Percentiles rank a stretch among this genome's conserved stretches.
Evolutionary conservation across 2,329 filamentous ascomycete genomes (phyloP).

Genomic region (Clonostachys rhizophaga): DNA sequence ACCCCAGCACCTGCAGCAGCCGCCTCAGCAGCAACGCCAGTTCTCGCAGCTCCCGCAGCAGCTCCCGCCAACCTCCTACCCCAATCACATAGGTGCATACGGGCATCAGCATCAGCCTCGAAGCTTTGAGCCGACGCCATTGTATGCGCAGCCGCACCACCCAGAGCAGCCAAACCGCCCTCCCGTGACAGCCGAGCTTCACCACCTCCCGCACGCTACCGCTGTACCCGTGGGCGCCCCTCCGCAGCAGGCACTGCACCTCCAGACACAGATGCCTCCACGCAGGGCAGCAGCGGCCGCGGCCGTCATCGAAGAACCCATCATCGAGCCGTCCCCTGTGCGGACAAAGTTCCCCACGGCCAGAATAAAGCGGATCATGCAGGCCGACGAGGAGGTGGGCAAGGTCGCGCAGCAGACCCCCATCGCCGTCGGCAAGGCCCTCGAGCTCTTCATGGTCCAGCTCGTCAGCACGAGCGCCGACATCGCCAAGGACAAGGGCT

Average conservation of each 20-base stretch:
- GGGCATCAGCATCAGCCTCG: no score
- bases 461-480: constrained; percentile 85
- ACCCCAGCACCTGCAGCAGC: constrained; percentile 10
- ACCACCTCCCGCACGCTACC: no score
- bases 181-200: no score
- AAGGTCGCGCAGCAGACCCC: constrained; percentile 98
- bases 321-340: constrained; percentile 64
- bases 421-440: constrained; percentile 89
- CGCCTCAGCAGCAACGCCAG: constrained; percentile 2
- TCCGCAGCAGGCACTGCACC: neutral
- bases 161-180: no score
- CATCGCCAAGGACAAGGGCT: constrained; percentile 75
- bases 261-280: constrained; percentile 23
- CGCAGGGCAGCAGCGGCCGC: constrained; percentile 19
- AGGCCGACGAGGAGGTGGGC: constrained; percentile 96
- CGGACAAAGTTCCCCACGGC: constrained; percentile 96
- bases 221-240: no score
- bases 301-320: constrained; percentile 26
- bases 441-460: constrained; percentile 97
- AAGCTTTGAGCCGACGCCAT: no score
- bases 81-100: no score
- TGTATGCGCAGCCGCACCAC: no score
- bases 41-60: constrained; percentile 10
- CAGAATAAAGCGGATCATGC: constrained; percentile 98
- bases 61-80: neutral